These are phyloP conservation scores for Suhomyces emberorum DNA, from an alignment of 805 yeast species.

Conservation along the genomic window DNA sequence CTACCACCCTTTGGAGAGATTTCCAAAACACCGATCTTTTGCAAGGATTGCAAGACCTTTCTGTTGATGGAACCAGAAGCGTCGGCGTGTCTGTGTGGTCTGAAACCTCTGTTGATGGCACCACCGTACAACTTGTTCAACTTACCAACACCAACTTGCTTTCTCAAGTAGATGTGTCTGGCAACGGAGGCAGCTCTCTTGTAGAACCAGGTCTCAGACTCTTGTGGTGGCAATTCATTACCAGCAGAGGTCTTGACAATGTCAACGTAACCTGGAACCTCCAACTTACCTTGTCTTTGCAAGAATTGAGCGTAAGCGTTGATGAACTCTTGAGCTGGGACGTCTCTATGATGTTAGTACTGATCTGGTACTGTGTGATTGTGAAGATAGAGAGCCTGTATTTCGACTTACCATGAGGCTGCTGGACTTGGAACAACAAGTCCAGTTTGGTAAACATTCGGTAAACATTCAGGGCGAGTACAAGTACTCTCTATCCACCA, in stretches of 20 bases:
- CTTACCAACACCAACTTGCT: slow-evolving; percentile 98
- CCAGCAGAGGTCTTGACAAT: slow-evolving; percentile 98
- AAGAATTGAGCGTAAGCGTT: slow-evolving; percentile 99
- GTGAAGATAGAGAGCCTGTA: neutral
- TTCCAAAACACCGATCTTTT: slow-evolving; percentile 97
- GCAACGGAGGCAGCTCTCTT: slow-evolving; percentile 99
- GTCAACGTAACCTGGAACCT: slow-evolving; percentile 99
- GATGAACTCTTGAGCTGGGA: slow-evolving; percentile 99
- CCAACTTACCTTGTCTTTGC: slow-evolving; percentile 99
- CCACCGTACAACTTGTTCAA: slow-evolving; percentile 99
- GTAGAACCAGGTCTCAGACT: slow-evolving; percentile 99
- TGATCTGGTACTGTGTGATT: neutral
- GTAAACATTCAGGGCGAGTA: slow-evolving; percentile 1
- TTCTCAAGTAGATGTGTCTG: slow-evolving; percentile 99
- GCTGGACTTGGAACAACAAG: no score
- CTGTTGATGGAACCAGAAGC: slow-evolving; percentile 99
- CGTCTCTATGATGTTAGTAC: slow-evolving; percentile 76
- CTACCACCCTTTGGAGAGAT: slow-evolving; percentile 98
- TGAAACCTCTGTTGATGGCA: slow-evolving; percentile 97
- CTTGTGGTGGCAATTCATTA: slow-evolving; percentile 99
- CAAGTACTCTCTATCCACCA: slow-evolving; percentile 22
- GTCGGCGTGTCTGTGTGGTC: slow-evolving; percentile 97
- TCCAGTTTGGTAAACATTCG: no score
- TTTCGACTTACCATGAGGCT: neutral
- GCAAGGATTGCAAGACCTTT: slow-evolving; percentile 95